phyloP scores from a whole-genome alignment of 73 alveolate genomes.

The Tetrahymena thermophila region DNA sequence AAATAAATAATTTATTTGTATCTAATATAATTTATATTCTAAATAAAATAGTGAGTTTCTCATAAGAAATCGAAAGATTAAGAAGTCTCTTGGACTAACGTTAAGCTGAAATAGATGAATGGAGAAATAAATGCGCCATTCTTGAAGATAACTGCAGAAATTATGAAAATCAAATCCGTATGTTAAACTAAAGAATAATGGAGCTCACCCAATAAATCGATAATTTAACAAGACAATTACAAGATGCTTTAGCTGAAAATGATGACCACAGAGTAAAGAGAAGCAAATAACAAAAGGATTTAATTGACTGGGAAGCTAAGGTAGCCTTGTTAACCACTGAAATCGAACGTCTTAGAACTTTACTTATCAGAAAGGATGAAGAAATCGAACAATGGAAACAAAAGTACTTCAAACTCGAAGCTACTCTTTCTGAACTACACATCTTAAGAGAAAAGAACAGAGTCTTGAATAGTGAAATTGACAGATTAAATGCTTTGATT shows the following conservation, averaged over 20 bases:
- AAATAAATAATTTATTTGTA: too few relatives aligned
- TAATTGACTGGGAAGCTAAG: background rate
- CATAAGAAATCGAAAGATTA: background rate
- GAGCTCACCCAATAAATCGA: background rate
- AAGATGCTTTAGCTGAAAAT: background rate
- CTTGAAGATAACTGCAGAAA: background rate
- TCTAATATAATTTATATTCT: background rate
- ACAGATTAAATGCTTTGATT: background rate
- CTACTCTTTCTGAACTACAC: background rate
- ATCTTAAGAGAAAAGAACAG: slow-evolving; percentile 1
- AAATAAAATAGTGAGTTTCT: background rate
- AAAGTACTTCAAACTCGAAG: background rate
- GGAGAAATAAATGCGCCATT: background rate
- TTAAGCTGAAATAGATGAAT: background rate
- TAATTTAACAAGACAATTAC: background rate
- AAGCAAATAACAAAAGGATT: background rate
- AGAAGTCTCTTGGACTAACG: background rate
- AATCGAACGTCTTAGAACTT: background rate
- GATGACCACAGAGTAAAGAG: background rate
- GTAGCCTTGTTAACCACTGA: background rate
- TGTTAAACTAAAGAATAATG: background rate
- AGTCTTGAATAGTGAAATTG: background rate
- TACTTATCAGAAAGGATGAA: background rate
- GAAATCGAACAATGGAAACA: slow-evolving; percentile 1
- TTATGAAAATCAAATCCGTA: background rate